Evolutionary conservation across 2,329 filamentous ascomycete genomes (phyloP), one percentile per base, ranked within the genome.

Genomic region (Paecilomyces sp.): DNA sequence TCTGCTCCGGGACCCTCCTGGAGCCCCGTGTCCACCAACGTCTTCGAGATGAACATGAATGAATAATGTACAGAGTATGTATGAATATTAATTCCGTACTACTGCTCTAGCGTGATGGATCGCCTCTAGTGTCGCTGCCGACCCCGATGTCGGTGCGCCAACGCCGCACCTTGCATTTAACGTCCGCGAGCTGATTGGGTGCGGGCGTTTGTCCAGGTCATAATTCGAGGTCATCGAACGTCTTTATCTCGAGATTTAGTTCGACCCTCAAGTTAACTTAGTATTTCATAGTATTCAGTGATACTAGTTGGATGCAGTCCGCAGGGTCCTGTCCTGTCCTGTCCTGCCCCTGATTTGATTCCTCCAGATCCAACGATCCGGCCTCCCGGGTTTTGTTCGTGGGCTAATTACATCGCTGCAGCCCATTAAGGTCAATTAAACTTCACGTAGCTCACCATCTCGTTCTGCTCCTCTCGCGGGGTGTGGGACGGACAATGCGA

Each of bases 71-170:
- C 22, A 22, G 22, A 28, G 25, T 28, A 28, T 28, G 25, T 28
- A 28, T 28, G 25, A 22, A 22, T 22, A 22, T 22, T 22, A 22
- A 22, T 22, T 22, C 22, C 22, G 22, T 22, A 22, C 22, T 28
- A 28, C 25, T 28, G 25, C 25, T 28, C 18, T 47, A 33, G 31
- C 31, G 31, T 7, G 31, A 33, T 9, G 31, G 31, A 33, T 33
- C 31, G 11, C 6, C 31, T 33, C 31, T 11, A 33, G 8, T 11
- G 31, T 33, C 31, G 22, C 31, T 25, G 18, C 54, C 30, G 13
- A 25, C 64, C 64, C 70, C 70, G 70, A 72, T 63, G 62, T 72
- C 70, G 70, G 70, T 64, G 60, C 60, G 33, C 13, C 55, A 61
- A 61, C 64, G 65, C 62, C 60, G 62, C 58, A 58, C 60, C 58